Evolutionary conservation across 2,329 filamentous ascomycete genomes (phyloP), one percentile per base, ranked within the genome.

Genomic region (Aspergillus calidoustus): DNA sequence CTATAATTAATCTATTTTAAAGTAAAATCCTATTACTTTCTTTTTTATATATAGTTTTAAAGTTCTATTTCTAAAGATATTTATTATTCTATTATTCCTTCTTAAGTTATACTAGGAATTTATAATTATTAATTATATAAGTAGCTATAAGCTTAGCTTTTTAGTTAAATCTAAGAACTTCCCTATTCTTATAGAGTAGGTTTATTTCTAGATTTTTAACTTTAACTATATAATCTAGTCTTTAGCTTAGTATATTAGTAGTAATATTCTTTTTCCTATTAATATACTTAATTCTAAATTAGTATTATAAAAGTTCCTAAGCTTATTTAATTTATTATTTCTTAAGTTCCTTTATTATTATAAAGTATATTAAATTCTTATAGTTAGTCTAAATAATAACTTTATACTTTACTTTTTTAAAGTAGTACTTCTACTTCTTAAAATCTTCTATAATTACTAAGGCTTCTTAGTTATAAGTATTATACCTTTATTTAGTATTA

Each of bases 231-330:
- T 57, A 57, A 19, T 50, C 22, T 28, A 13, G 31, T 51, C 30
- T 22, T 31, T 41, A 8, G 6, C 22, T 50, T 50, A 57, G 2
- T 38, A 25, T 50, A 57, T 57, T 57, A 30, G 2, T 50, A 51
- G 5, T 51, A 57, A 57, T 51, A 57, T 57, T 57, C n/a, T 43
- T 56, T 56, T 56, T 47, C 17, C 6, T 34, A 30, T 56, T 56
- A 48, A 48, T 56, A 56, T 56, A 56, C 19, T 56, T 56, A 56
- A 56, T 55, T 31, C 13, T 23, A 31, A 55, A 57, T 0, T 57
- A 38, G 41, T 23, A 57, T 4, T 56, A 49, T 48, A 48, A 47
- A 47, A 38, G 41, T 1, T 51, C 11, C 34, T 50, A 25, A 57
- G 13, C 23, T 44, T 30, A 0, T 57, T 57, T 19, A 4, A 51